phyloP scores from a whole-genome alignment of 169 alveolate species.

The Plasmodium sp. region DNA sequence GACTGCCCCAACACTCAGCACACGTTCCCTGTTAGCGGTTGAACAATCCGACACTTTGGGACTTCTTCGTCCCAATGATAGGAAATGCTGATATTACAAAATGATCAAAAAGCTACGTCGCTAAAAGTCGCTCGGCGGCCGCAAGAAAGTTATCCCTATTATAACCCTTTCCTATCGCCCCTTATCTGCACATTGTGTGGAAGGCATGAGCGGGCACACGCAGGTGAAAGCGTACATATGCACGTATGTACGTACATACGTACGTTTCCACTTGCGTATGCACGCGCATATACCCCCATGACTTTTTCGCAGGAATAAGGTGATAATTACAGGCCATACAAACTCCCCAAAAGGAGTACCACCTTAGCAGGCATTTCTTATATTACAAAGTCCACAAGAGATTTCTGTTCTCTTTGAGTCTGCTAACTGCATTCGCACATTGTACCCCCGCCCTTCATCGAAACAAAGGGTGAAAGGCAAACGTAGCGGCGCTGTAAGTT shows the following conservation, averaged over 20 bases:
- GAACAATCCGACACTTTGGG: slow-evolving; percentile 79
- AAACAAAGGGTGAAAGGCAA: slow-evolving; percentile 77
- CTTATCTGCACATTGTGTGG: neutral
- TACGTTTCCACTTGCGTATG: neutral
- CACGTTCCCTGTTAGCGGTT: slow-evolving; percentile 86
- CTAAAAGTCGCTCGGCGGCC: slow-evolving; percentile 25
- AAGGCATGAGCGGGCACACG: neutral
- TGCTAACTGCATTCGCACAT: slow-evolving; percentile 10
- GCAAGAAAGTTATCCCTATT: slow-evolving; percentile 1
- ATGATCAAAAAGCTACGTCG: slow-evolving; percentile 27
- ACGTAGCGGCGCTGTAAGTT: slow-evolving; percentile 94
- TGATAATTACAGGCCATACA: slow-evolving; percentile 5
- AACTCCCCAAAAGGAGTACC: neutral
- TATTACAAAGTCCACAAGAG: slow-evolving; percentile 89
- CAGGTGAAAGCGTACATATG: neutral
- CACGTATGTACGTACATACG: neutral
- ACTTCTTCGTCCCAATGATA: slow-evolving; percentile 16
- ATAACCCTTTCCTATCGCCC: neutral
- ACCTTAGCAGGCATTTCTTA: slow-evolving; percentile 6
- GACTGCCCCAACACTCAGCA: slow-evolving; percentile 72
- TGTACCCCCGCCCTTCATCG: neutral
- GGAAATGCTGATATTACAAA: slow-evolving; percentile 11
- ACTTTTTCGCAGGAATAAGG: neutral
- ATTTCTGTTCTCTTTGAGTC: slow-evolving; percentile 95
- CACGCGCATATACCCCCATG: neutral